Percentiles rank a stretch among this genome's conserved stretches.
Conservation (phyloP, 2,329 filamentous ascomycete species). For the Lachnellula hyalina region DNA sequence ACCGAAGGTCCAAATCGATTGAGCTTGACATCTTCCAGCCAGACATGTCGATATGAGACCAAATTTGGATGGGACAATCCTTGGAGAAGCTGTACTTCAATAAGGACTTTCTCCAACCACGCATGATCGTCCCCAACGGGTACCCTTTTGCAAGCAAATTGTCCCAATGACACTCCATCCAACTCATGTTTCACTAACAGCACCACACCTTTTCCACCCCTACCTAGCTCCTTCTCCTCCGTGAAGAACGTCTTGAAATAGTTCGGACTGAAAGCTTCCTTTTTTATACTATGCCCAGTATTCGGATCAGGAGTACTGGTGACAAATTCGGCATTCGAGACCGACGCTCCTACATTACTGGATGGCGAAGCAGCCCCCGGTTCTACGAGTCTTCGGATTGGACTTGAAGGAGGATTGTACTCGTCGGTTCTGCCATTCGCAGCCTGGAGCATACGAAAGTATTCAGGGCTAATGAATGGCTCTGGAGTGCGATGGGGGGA, state of each 20-base stretch:
- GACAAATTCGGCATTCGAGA: constrained; percentile 42
- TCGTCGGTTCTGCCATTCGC: constrained; percentile 42
- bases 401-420: constrained; percentile 42
- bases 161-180: constrained; percentile 79
- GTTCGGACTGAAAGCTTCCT: constrained; percentile 80
- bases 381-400: constrained; percentile 43
- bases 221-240: constrained; percentile 78
- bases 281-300: constrained; percentile 67
- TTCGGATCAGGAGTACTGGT: constrained; percentile 42
- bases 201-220: constrained; percentile 91
- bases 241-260: constrained; percentile 94
- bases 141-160: constrained; percentile 95
- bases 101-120: constrained; percentile 90
- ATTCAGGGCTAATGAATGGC: constrained; percentile 80
- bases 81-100: constrained; percentile 89
- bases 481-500: constrained; percentile 39
- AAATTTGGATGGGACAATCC: constrained; percentile 90
- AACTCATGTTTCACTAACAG: constrained; percentile 89
- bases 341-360: constrained; percentile 22
- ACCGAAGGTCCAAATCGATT: constrained; percentile 86
- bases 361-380: constrained; percentile 24
- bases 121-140: constrained; percentile 91
- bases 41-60: constrained; percentile 94
- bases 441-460: constrained; percentile 87
- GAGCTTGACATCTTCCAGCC: constrained; percentile 84